Evolutionary conservation across 2,329 filamentous ascomycete species (phyloP), one percentile per base, ranked within the genome.

Genomic region (Beauveria rudraprayagi): DNA sequence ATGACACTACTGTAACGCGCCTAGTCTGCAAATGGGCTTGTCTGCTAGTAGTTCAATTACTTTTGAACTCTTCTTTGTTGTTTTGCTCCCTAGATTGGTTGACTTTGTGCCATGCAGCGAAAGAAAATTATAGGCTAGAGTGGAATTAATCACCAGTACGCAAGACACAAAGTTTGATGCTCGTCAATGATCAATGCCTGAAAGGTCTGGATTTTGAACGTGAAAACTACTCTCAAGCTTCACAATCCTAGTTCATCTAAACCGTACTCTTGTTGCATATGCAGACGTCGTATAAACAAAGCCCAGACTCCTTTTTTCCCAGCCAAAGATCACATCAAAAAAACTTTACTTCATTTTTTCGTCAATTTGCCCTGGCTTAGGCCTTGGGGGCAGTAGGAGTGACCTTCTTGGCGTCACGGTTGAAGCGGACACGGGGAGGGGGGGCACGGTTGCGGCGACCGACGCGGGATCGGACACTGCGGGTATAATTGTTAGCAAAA

Each of bases 391-490:
- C 56, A 76, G 89, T 89, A 70, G 93, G 92, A 78, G 88, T 89
- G 78, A 99, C 88, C 90, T 99, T 99, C 92, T 99, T 99, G 85
- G 92, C 93, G 77, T 99, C 94, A 89, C 97, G 97, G 90, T 99
- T 99, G 91, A 96, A 99, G 75, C 94, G 86, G 75, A 99, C 92
- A 77, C 94, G 88, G 76, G 94, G 94, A 71, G 94, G 94, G 74
- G 94, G 95, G 74, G 93, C 93, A 80, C 94, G 91, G 91, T 99
- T 99, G 82, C 94, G 94, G 79, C 94, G 93, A 74, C 95, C 94
- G 76, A 90, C 92, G 71, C 90, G 87, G 70, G 94, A 99, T 75
- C 94, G 94, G 79, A 99, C 94, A 88, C 94, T 97, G 73, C 70
- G 62, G 63, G 62, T 54, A 60, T 43, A 60, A 64, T 56, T 72